phyloP scores from a whole-genome alignment of 768 basidiomycete genomes.

The Fibroporia radiculosa region DNA sequence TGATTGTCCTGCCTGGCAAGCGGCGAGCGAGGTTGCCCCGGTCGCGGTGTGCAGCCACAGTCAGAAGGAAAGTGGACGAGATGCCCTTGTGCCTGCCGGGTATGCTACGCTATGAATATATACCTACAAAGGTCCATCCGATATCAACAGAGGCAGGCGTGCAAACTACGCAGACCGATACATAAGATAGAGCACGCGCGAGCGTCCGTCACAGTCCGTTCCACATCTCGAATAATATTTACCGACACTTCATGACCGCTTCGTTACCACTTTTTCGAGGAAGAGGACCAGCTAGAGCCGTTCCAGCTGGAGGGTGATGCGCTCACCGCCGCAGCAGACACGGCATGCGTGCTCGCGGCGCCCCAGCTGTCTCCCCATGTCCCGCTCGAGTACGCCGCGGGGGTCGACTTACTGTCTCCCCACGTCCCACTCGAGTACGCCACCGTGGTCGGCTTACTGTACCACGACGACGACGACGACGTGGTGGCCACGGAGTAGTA shows the following conservation, averaged over 20 bases:
- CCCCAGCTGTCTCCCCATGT: neutral
- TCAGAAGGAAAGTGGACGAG: neutral
- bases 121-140: neutral
- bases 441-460: neutral
- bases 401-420: neutral
- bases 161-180: neutral
- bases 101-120: neutral
- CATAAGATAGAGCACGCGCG: neutral
- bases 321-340: neutral
- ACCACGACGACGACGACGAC: conserved; percentile 12
- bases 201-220: neutral
- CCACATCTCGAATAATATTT: neutral
- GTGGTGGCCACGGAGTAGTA: conserved; percentile 15
- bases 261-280: too few species aligned
- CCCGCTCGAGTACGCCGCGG: neutral
- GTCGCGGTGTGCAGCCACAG: neutral
- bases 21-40: too few species aligned
- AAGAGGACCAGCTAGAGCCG: neutral
- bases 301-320: conserved; percentile 2
- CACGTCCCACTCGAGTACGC: neutral
- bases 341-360: neutral
- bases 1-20: too few species aligned
- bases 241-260: neutral
- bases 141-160: neutral
- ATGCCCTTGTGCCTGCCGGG: neutral